A percentile compares a stretch with the other conserved stretches of the same genome.
These are phyloP conservation scores for Backusella liffmaniae DNA, from an alignment of 192 early-diverging fungal species.

Conservation along the genomic window DNA sequence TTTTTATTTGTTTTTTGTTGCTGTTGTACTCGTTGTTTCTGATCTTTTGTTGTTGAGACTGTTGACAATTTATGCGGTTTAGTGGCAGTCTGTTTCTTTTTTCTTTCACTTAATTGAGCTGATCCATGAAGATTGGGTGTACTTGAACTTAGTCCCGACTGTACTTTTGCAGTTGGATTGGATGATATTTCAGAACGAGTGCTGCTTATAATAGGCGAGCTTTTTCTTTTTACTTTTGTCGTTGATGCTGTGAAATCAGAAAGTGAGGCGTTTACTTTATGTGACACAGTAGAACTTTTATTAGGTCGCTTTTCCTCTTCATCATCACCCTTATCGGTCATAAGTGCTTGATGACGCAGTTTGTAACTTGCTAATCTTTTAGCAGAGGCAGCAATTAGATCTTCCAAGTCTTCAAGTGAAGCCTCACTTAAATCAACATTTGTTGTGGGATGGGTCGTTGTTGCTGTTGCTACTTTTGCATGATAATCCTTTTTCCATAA, in stretches of 20 bases:
- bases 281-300: background rate
- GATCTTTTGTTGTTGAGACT: background rate
- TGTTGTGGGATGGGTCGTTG: background rate
- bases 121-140: background rate
- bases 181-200: background rate
- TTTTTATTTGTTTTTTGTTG: background rate
- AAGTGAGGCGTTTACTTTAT: conserved; percentile 1
- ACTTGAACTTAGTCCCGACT: background rate
- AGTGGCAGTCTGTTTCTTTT: background rate
- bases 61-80: background rate
- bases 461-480: background rate
- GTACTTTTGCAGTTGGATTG: background rate
- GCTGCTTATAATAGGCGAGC: background rate
- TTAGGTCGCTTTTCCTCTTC: background rate
- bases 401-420: conserved; percentile 19
- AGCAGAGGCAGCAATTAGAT: conserved; percentile 23
- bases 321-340: background rate
- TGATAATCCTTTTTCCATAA: background rate
- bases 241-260: background rate
- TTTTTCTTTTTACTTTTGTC: background rate
- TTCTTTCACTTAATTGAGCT: background rate
- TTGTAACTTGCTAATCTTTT: conserved; percentile 19
- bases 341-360: conserved; percentile 8
- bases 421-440: conserved; percentile 23
- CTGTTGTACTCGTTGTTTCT: background rate